Evolutionary conservation across 1,284 basidiomycete genomes (phyloP).

Genomic region (Mycosarcoma mackinlayi): DNA sequence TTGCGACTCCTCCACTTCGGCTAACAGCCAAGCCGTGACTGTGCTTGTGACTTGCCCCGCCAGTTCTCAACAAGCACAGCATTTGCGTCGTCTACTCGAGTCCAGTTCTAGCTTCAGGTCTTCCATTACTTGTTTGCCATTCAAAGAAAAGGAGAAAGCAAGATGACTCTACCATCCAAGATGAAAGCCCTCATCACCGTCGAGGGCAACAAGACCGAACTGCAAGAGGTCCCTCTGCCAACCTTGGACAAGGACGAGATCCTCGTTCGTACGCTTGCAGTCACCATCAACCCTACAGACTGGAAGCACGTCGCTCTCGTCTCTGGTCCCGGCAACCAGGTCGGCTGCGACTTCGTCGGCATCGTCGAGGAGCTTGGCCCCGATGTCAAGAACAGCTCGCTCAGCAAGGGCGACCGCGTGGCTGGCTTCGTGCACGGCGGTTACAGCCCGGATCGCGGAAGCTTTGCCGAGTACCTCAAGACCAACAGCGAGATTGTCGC

Average conservation of each 20-base stretch:
- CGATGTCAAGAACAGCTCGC: conserved; percentile 50
- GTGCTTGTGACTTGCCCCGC: too few species aligned
- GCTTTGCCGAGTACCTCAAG: conserved; percentile 68
- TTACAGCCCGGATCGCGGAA: conserved; percentile 63
- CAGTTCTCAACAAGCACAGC: too few species aligned
- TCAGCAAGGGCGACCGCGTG: conserved; percentile 74
- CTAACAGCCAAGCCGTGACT: too few species aligned
- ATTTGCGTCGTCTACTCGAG: too few species aligned
- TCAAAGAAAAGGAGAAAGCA: not conserved
- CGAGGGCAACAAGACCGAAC: conserved; percentile 46
- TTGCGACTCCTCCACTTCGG: too few species aligned
- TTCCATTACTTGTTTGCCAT: too few species aligned
- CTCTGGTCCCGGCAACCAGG: conserved; percentile 68
- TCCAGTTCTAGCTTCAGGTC: too few species aligned
- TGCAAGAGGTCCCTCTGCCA: conserved; percentile 57
- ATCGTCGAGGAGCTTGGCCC: conserved; percentile 72
- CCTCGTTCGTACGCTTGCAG: conserved; percentile 49
- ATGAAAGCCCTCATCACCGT: conserved; percentile 59
- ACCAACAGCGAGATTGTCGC: conserved; percentile 51
- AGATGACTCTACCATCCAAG: conserved; percentile 28
- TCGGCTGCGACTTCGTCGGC: conserved; percentile 75
- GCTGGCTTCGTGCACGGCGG: conserved; percentile 71
- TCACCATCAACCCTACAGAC: conserved; percentile 66
- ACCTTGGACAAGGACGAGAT: conserved; percentile 47
- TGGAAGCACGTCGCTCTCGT: conserved; percentile 68